Percentiles rank a stretch among this genome's conserved stretches.
phyloP scores from a whole-genome alignment of 2,329 filamentous ascomycete species.

The Tolypocladium tropicale region DNA sequence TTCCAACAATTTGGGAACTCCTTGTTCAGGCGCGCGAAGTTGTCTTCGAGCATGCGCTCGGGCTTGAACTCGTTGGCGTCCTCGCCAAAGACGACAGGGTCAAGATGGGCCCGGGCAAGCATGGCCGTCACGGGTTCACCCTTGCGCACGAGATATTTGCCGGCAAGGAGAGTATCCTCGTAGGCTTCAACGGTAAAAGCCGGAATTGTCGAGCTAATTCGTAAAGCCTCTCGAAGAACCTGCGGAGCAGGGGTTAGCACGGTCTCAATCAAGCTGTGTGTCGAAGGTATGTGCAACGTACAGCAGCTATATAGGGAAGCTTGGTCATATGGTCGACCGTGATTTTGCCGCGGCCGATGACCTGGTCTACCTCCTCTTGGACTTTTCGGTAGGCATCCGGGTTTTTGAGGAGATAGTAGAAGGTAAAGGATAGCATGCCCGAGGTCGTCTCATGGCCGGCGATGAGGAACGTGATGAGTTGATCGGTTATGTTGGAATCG shows the following conservation, averaged over 20 bases:
- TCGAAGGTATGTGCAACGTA: slow-evolving; percentile 13
- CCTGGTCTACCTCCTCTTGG: slow-evolving; percentile 56
- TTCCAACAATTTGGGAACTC: slow-evolving; percentile 57
- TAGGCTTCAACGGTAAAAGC: slow-evolving; percentile 43
- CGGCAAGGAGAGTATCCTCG: slow-evolving; percentile 43
- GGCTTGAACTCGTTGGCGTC: slow-evolving; percentile 58
- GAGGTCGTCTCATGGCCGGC: slow-evolving; percentile 65
- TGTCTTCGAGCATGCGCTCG: slow-evolving; percentile 61
- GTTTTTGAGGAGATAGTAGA: slow-evolving; percentile 55
- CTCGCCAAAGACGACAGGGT: slow-evolving; percentile 53
- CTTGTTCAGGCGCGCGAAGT: slow-evolving; percentile 50
- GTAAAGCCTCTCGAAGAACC: slow-evolving; percentile 55
- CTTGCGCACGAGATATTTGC: slow-evolving; percentile 49
- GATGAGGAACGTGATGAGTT: slow-evolving; percentile 64
- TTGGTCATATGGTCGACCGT: slow-evolving; percentile 51
- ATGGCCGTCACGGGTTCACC: slow-evolving; percentile 39
- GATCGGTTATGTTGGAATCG: slow-evolving; percentile 54
- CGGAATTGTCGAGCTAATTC: slow-evolving; percentile 50
- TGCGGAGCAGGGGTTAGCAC: slow-evolving; percentile 8
- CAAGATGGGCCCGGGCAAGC: slow-evolving; percentile 45
- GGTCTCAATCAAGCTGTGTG: background rate
- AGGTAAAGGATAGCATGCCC: slow-evolving; percentile 53
- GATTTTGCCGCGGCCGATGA: slow-evolving; percentile 49
- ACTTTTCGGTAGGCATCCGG: slow-evolving; percentile 49
- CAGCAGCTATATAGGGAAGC: slow-evolving; percentile 55